Evolutionary conservation across 1,284 basidiomycete species (phyloP), one percentile per base, ranked within the genome.

Genomic region (Leccinum colubrinum): DNA sequence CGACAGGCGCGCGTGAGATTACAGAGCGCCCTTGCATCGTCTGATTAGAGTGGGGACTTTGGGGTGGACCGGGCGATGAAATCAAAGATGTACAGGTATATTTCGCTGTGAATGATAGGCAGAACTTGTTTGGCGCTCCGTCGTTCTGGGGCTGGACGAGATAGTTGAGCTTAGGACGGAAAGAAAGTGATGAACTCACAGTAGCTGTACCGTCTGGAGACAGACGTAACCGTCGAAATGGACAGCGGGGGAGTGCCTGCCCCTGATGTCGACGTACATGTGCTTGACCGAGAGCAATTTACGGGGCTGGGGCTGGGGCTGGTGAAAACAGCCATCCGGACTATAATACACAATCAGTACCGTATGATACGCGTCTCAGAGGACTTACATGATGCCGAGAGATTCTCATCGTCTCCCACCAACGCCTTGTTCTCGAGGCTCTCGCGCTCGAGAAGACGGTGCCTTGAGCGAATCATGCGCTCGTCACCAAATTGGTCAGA

Each of bases 191-290:
- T 39, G 14, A 39, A 39, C 6, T 39, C 37, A 39, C 37, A 35
- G 33, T 35, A 35, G 11, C 12, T 15, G 37, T 3, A 39, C 37
- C 14, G 14, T 39, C 14, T 6, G 37, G 6, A 39, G 37, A 39
- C 11, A 39, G 37, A 37, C 37, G 6, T 79, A 87, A 6, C 83
- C 83, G 61, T 89, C 88, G 83, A 87, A 6, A 78, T 72, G 1
- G 86, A 87, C 4, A 91, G 77, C 0, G 90, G 86, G 6, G 90
- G 90, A 0, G 90, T 92, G n/a, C 88, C 87, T 9, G 74, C 79
- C 33, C 86, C 88, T 20, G 88, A 89, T 37, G 61, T 73, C 3
- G 69, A 79, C 0, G 87, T 87, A 66, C 80, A 83, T 0, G 88
- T 90, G 63, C 85, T 88, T 0, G 86, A 88, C 37, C 88, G 82